Conservation (phyloP, 2,329 filamentous ascomycete genomes). For the Neospermospora avenae region DNA sequence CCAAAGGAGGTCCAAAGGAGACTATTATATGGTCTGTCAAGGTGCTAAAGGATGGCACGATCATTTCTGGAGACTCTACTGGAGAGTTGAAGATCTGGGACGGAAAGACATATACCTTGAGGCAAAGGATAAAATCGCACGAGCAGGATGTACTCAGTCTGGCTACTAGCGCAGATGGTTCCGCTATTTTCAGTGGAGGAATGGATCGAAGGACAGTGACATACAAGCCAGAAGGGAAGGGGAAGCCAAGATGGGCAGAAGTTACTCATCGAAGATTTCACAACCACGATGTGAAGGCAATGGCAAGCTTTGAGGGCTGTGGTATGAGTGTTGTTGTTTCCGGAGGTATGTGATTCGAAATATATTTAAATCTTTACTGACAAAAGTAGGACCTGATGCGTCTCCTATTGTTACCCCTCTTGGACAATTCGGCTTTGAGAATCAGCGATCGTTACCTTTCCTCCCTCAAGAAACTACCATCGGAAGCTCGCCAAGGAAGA, state of each 20-base stretch:
- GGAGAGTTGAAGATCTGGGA: slow-evolving; percentile 94
- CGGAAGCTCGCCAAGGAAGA: slow-evolving; percentile 66
- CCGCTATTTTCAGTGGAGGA: slow-evolving; percentile 80
- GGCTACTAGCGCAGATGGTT: slow-evolving; percentile 76
- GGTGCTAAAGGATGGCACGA: slow-evolving; percentile 80
- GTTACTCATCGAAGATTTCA: slow-evolving; percentile 85
- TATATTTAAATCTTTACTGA: slow-evolving; percentile 32
- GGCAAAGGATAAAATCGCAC: slow-evolving; percentile 82
- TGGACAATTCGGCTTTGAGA: slow-evolving; percentile 70
- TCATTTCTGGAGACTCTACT: slow-evolving; percentile 92
- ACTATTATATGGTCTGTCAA: slow-evolving; percentile 93
- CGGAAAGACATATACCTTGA: slow-evolving; percentile 83
- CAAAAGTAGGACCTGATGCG: slow-evolving; percentile 70
- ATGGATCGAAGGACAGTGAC: slow-evolving; percentile 86
- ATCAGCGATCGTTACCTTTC: slow-evolving; percentile 77
- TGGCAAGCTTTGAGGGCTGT: slow-evolving; percentile 83
- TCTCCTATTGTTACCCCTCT: slow-evolving; percentile 80
- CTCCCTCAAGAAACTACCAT: slow-evolving; percentile 77
- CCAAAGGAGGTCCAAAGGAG: slow-evolving; percentile 74
- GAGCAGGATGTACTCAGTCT: slow-evolving; percentile 88
- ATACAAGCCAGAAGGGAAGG: slow-evolving; percentile 65
- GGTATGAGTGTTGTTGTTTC: slow-evolving; percentile 85
- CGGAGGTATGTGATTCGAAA: slow-evolving; percentile 61
- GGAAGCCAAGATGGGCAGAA: slow-evolving; percentile 73
- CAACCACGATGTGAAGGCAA: slow-evolving; percentile 89